phyloP scores from a whole-genome alignment of 2,329 filamentous ascomycete species.

The Esteya vermicola region DNA sequence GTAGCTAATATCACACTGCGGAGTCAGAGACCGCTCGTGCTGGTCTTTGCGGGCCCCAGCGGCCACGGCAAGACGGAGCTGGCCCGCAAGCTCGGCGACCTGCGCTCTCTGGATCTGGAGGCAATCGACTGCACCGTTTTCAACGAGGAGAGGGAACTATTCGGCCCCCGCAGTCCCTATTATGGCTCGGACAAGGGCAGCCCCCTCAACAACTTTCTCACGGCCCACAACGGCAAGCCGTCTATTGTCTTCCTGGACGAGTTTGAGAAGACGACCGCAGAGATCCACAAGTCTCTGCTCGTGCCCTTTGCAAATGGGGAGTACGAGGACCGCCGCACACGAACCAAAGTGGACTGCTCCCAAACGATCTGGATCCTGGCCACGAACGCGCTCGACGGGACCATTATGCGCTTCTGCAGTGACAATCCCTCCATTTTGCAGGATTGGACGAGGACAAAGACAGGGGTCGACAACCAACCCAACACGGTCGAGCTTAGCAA shows the following conservation, averaged over 20 bases:
- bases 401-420: conserved; percentile 5
- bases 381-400: conserved; percentile 6
- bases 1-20: conserved; percentile 4
- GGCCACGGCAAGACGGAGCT: conserved; percentile 8
- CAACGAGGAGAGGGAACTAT: conserved; percentile 5
- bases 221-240: not conserved
- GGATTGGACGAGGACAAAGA: not conserved
- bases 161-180: conserved; percentile 5
- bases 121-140: conserved; percentile 7
- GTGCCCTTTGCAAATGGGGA: conserved; percentile 6
- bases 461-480: no score
- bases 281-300: conserved; percentile 5
- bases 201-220: conserved; percentile 6
- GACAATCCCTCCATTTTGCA: conserved; percentile 1
- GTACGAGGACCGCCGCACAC: conserved; percentile 6
- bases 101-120: conserved; percentile 3
- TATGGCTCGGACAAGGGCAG: conserved; percentile 4
- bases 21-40: conserved; percentile 3
- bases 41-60: conserved; percentile 7
- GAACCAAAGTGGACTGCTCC: conserved; percentile 1
- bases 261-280: conserved; percentile 5
- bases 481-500: no score
- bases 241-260: conserved; percentile 7
- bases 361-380: conserved; percentile 7
- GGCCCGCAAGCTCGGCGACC: conserved; percentile 4